Conservation (phyloP, 2,329 filamentous ascomycete species). For the Nigrospora osmanthi region DNA sequence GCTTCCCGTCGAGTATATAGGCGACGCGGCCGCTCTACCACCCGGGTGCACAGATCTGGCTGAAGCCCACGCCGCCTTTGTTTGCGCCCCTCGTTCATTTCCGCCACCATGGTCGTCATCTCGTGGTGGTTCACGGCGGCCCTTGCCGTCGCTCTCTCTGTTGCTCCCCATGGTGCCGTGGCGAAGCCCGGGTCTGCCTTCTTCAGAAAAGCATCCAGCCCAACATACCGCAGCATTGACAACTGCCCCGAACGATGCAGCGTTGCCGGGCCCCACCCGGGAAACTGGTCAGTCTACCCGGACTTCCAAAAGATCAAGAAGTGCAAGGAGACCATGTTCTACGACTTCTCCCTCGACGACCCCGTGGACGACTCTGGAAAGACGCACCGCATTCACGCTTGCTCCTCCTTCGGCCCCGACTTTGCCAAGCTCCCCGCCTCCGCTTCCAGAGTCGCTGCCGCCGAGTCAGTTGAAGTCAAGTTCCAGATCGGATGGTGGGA, state of each 20-base stretch:
- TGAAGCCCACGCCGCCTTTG: too few species aligned
- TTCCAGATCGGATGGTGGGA: conserved; percentile 9
- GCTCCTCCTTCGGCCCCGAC: conserved; percentile 16
- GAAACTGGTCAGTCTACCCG: conserved; percentile 18
- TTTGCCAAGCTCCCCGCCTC: conserved; percentile 2
- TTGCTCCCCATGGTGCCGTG: not conserved
- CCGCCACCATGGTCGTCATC: too few species aligned
- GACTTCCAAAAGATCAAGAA: conserved; percentile 8
- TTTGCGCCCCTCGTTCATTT: too few species aligned
- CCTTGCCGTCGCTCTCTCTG: too few species aligned
- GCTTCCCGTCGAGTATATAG: too few species aligned
- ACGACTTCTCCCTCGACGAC: conserved; percentile 25
- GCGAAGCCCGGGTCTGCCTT: not conserved
- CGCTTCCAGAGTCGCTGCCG: not conserved
- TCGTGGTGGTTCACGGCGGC: too few species aligned
- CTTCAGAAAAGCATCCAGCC: not conserved
- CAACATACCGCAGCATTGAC: not conserved
- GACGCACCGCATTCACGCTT: conserved; percentile 22
- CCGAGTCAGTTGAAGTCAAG: conserved; percentile 2
- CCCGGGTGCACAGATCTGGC: too few species aligned
- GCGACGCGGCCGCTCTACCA: too few species aligned
- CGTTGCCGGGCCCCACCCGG: conserved; percentile 11
- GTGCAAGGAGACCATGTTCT: conserved; percentile 23
- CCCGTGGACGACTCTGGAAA: conserved; percentile 17
- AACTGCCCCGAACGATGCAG: conserved; percentile 11